A percentile compares a stretch with the other conserved stretches of the same genome.
Conservation (phyloP, 2,329 filamentous ascomycete species). For the Niveomyces coronatus region DNA sequence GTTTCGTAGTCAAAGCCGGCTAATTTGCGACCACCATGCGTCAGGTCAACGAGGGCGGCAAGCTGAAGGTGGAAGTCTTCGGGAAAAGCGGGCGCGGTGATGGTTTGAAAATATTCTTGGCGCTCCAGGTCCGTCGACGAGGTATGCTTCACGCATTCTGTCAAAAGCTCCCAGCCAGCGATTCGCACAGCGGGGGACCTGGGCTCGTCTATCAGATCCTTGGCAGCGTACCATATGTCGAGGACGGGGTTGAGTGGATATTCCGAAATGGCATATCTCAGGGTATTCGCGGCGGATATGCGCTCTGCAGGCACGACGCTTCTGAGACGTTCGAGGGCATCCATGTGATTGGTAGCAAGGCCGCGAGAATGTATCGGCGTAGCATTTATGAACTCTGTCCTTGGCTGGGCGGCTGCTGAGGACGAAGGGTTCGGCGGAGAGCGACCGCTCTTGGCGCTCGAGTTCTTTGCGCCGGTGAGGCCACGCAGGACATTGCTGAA, state of each 20-base stretch:
- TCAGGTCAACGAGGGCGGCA: conserved; percentile 51
- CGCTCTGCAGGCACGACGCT: conserved; percentile 42
- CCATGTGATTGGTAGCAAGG: conserved; percentile 41
- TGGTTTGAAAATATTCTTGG: conserved; percentile 52
- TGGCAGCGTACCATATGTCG: conserved; percentile 56
- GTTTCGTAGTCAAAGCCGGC: conserved; percentile 59
- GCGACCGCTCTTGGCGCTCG: conserved; percentile 43
- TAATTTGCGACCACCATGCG: conserved; percentile 49
- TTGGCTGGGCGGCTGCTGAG: conserved; percentile 27
- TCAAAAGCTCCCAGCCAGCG: conserved; percentile 56
- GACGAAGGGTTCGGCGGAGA: conserved; percentile 35
- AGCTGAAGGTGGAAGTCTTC: conserved; percentile 59
- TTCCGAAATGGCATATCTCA: conserved; percentile 46
- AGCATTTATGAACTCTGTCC: conserved; percentile 36
- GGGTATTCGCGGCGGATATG: conserved; percentile 45
- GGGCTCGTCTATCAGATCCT: conserved; percentile 50
- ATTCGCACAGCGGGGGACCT: conserved; percentile 44
- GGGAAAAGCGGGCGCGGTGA: conserved; percentile 43
- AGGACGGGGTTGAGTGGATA: conserved; percentile 49
- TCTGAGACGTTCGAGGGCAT: conserved; percentile 44
- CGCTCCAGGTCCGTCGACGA: conserved; percentile 57
- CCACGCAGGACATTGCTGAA: conserved; percentile 55
- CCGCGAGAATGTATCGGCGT: conserved; percentile 29
- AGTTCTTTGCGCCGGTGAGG: conserved; percentile 44
- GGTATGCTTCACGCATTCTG: conserved; percentile 52